Percentiles rank a stretch among this genome's conserved stretches.
Conservation (phyloP, 2,329 filamentous ascomycete genomes). For the Trichoderma semiorbis region DNA sequence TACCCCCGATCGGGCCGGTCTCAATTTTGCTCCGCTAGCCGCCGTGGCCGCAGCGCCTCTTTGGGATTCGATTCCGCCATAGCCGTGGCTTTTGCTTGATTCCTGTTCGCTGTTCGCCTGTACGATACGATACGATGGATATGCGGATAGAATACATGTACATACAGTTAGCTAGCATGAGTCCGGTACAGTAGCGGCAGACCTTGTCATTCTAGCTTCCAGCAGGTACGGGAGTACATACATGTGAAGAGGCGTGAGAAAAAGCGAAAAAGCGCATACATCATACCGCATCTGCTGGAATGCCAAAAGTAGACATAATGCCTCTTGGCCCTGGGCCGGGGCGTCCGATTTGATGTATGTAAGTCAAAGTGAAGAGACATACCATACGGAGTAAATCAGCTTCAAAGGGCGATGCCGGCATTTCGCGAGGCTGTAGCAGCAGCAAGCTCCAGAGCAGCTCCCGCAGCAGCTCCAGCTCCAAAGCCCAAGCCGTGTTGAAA, state of each 20-base stretch:
- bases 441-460: background rate
- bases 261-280: background rate
- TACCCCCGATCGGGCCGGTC: slow-evolving; percentile 15
- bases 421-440: background rate
- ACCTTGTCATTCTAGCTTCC: background rate
- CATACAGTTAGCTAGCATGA: background rate
- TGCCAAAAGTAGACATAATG: slow-evolving; percentile 7
- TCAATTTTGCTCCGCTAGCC: slow-evolving; percentile 14
- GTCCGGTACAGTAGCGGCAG: background rate
- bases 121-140: background rate
- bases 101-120: background rate
- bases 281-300: background rate
- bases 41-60: slow-evolving; percentile 7
- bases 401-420: slow-evolving; percentile 1
- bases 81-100: background rate
- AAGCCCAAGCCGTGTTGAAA: too few species aligned
- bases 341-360: slow-evolving; percentile 8
- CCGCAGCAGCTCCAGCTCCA: background rate
- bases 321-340: slow-evolving; percentile 2
- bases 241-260: background rate
- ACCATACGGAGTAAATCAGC: background rate
- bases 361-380: background rate
- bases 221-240: background rate
- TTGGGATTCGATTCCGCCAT: slow-evolving; percentile 5
- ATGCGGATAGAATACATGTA: background rate